phyloP scores from a whole-genome alignment of 495 filamentous ascomycete genomes.

The Penicillium samsonianum region DNA sequence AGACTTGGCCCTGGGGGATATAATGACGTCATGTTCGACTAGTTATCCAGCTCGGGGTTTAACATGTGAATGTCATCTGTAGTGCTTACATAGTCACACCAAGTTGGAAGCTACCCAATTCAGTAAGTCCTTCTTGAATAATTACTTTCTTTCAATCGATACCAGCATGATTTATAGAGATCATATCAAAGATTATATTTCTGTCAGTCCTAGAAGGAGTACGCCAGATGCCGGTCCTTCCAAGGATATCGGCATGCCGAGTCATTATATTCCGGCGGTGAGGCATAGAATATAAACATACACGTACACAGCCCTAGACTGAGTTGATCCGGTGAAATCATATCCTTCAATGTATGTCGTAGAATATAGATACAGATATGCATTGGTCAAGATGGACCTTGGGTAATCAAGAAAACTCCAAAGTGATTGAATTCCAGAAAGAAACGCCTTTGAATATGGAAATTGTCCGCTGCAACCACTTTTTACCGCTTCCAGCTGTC shows the following conservation, averaged over 20 bases:
- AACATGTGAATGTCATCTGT: not conserved
- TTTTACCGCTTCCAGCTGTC: conserved; percentile 56
- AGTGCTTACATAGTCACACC: too few species aligned
- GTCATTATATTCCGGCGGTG: not conserved
- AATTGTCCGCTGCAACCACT: not conserved
- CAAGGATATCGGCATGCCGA: conserved; percentile 6
- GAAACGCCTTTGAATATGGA: conserved; percentile 14
- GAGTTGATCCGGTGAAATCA: not conserved
- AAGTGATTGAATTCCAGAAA: conserved; percentile 5
- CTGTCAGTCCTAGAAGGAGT: not conserved
- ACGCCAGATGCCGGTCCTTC: not conserved
- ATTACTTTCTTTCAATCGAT: not conserved
- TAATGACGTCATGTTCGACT: conserved; percentile 20
- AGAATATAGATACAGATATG: conserved; percentile 11
- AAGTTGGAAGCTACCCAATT: not conserved
- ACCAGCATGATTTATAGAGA: not conserved
- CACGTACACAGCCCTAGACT: not conserved
- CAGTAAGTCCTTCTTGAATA: not conserved
- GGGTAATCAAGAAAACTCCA: conserved; percentile 12
- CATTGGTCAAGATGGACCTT: conserved; percentile 9
- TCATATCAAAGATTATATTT: not conserved
- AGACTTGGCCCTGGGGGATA: not conserved
- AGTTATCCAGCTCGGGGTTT: not conserved
- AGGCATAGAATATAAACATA: not conserved
- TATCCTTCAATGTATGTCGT: conserved; percentile 1